Evolutionary conservation across 2,329 filamentous ascomycete species (phyloP).

Genomic region (Xylaria sp.): DNA sequence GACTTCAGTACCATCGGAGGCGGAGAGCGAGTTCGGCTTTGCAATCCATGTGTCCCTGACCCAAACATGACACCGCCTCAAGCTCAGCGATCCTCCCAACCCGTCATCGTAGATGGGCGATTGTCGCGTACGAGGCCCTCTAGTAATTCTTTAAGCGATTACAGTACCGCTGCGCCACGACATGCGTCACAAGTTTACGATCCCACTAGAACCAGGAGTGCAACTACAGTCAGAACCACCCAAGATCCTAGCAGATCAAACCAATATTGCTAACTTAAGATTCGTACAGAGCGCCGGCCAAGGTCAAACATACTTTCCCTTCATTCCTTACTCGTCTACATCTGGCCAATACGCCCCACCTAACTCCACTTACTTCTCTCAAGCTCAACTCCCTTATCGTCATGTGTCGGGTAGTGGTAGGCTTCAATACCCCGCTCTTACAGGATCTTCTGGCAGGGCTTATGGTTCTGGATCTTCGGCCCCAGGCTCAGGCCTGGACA

Average conservation of each 20-base stretch:
- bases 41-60: constrained; percentile 72
- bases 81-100: constrained; percentile 52
- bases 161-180: constrained; percentile 39
- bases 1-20: constrained; percentile 62
- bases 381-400: constrained; percentile 1
- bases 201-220: constrained; percentile 57
- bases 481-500: constrained; percentile 53
- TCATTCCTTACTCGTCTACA: constrained; percentile 17
- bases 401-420: too few species aligned
- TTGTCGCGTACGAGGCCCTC: constrained; percentile 59
- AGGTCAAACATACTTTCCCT: constrained; percentile 33
- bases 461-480: constrained; percentile 50
- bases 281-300: constrained; percentile 45
- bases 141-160: constrained; percentile 50
- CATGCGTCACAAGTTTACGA: constrained; percentile 42
- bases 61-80: constrained; percentile 69
- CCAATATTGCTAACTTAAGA: constrained; percentile 21
- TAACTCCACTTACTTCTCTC: constrained; percentile 23
- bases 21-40: constrained; percentile 68
- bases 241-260: background rate
- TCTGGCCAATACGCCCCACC: constrained; percentile 12
- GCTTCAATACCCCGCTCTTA: constrained; percentile 8
- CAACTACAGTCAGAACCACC: constrained; percentile 60
- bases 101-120: constrained; percentile 23
- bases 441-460: constrained; percentile 7